Conservation (phyloP, 2,329 filamentous ascomycete genomes). For the Fusarium xylarioides region DNA sequence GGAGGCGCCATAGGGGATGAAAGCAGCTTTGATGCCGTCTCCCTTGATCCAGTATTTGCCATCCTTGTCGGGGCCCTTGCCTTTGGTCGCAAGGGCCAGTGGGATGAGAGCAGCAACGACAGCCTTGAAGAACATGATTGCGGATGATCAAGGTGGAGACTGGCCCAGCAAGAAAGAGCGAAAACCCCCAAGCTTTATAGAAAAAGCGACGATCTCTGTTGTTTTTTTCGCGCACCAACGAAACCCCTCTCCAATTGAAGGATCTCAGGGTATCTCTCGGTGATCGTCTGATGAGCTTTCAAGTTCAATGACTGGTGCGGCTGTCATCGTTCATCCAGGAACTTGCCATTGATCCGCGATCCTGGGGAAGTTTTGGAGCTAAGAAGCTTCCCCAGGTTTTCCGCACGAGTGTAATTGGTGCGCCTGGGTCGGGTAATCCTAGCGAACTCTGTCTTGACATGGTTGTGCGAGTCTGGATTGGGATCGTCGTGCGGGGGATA, state of each 20-base stretch:
- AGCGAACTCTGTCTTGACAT: background rate
- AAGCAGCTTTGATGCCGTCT: conserved; percentile 71
- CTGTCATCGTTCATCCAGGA: conserved; percentile 6
- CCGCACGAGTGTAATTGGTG: conserved; percentile 14
- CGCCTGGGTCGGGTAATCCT: conserved; percentile 26
- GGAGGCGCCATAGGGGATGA: conserved; percentile 79
- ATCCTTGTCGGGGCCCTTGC: conserved; percentile 59
- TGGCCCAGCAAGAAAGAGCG: background rate
- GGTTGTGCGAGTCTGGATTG: conserved; percentile 23
- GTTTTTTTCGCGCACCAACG: background rate
- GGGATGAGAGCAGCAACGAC: conserved; percentile 27
- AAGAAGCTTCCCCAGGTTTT: conserved; percentile 34
- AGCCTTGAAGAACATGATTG: conserved; percentile 33
- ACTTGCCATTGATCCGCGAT: conserved; percentile 8
- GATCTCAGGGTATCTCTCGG: background rate
- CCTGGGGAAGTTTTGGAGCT: conserved; percentile 17
- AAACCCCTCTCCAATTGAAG: background rate
- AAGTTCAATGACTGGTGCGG: conserved; percentile 30
- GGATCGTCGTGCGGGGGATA: conserved; percentile 36
- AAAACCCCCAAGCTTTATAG: conserved; percentile 22
- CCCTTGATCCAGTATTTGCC: conserved; percentile 79
- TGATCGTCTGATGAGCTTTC: conserved; percentile 19
- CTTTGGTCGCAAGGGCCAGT: conserved; percentile 22
- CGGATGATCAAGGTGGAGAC: conserved; percentile 3
- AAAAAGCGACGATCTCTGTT: background rate